phyloP scores from a whole-genome alignment of 306 rosid genomes.

The Carpinus viminea region DNA sequence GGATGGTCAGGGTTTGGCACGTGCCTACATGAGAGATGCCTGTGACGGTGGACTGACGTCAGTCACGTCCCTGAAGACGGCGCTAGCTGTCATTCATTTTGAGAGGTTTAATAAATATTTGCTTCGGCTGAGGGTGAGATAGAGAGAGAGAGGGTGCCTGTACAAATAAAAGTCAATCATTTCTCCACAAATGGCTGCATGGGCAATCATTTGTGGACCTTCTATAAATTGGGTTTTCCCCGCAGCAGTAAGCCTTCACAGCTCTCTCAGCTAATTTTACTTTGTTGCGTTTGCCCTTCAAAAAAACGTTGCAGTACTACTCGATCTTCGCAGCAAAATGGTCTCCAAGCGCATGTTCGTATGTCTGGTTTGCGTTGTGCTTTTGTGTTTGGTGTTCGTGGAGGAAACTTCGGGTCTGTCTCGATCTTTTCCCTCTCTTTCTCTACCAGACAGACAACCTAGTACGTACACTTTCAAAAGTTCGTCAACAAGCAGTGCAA shows the following conservation, averaged over 20 bases:
- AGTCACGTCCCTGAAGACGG: slow-evolving; percentile 43
- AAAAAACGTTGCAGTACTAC: too few species aligned
- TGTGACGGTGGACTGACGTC: slow-evolving; percentile 17
- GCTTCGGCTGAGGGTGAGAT: not conserved
- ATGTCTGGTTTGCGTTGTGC: slow-evolving; percentile 27
- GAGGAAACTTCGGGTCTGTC: slow-evolving; percentile 45
- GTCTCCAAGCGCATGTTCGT: slow-evolving; percentile 38
- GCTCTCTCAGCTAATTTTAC: too few species aligned
- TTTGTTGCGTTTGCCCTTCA: too few species aligned
- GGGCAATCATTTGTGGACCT: slow-evolving; percentile 46
- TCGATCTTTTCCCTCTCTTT: slow-evolving; percentile 2
- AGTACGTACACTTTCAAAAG: too few species aligned
- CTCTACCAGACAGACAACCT: not conserved
- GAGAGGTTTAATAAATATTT: not conserved
- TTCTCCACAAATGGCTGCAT: slow-evolving; percentile 59
- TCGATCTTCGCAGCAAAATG: slow-evolving; percentile 27
- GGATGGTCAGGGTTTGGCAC: slow-evolving; percentile 2
- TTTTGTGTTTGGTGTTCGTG: slow-evolving; percentile 39
- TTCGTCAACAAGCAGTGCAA: too few species aligned
- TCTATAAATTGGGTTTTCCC: slow-evolving; percentile 48
- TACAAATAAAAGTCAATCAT: slow-evolving; percentile 27
- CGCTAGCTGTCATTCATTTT: slow-evolving; percentile 50
- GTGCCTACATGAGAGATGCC: slow-evolving; percentile 39
- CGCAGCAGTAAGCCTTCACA: too few species aligned
- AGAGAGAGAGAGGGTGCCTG: too few species aligned